Evolutionary conservation across 345 rosid species (phyloP).

Genomic region (Dimocarpus longan): DNA sequence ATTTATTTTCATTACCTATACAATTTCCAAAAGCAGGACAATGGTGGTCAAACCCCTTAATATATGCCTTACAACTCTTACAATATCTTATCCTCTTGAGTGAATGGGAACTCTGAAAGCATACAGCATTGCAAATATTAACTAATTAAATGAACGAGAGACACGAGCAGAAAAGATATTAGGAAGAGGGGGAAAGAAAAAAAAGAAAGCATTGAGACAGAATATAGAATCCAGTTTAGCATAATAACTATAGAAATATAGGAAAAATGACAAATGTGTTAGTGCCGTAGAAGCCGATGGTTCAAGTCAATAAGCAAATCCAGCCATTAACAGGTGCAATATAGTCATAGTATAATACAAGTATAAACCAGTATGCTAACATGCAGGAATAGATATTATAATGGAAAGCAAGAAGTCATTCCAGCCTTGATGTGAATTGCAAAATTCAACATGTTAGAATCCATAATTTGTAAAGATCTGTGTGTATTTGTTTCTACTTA

Average conservation of each 20-base stretch:
- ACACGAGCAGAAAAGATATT: no score
- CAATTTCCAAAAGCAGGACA: constrained; percentile 82
- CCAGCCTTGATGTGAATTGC: not conserved
- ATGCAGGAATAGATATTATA: not conserved
- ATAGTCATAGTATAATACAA: not conserved
- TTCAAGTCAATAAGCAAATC: not conserved
- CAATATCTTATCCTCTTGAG: constrained; percentile 54
- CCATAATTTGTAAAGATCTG: not conserved
- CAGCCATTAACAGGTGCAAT: not conserved
- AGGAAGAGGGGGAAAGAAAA: no score
- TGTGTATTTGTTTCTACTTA: not conserved
- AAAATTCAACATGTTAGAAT: not conserved
- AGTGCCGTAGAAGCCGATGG: not conserved
- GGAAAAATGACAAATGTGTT: no score
- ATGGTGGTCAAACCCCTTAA: constrained; percentile 67
- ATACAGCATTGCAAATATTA: not conserved
- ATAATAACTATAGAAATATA: no score
- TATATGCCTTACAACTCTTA: constrained; percentile 48
- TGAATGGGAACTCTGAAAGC: constrained; percentile 31
- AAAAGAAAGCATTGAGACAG: no score
- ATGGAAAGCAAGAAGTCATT: not conserved
- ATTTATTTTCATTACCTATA: constrained; percentile 43
- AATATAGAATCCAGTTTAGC: no score
- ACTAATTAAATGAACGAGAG: no score
- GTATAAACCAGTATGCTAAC: not conserved